A percentile compares a stretch with the other conserved stretches of the same genome.
Evolutionary conservation across 2,329 filamentous ascomycete species (phyloP).

Genomic region (Leptoxyphium fumago): DNA sequence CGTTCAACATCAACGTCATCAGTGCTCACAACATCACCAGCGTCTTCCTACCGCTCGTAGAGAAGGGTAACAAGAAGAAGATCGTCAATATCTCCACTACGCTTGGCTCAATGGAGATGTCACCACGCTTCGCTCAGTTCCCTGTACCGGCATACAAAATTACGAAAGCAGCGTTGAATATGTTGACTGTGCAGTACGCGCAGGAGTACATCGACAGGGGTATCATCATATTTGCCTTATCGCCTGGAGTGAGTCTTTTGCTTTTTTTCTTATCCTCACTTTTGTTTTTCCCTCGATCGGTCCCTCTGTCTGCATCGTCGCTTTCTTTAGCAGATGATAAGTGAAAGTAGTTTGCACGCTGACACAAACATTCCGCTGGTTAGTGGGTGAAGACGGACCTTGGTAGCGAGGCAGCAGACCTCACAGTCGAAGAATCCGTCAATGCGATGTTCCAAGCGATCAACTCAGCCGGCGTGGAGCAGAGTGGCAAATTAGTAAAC

Average conservation of each 20-base stretch:
- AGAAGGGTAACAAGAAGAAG: constrained; percentile 26
- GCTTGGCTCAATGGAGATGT: constrained; percentile 27
- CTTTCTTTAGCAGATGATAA: too few relatives aligned
- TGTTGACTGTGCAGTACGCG: constrained; percentile 32
- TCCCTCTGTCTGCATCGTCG: too few relatives aligned
- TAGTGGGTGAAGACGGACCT: constrained; percentile 34
- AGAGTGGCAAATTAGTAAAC: constrained; percentile 34
- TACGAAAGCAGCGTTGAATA: constrained; percentile 34
- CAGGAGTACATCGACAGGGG: constrained; percentile 23
- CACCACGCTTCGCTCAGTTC: constrained; percentile 8
- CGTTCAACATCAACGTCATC: constrained; percentile 24
- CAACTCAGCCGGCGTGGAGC: constrained; percentile 21
- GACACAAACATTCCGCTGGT: constrained; percentile 2
- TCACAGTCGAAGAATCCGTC: constrained; percentile 26
- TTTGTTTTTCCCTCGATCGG: too few relatives aligned
- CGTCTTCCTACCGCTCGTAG: constrained; percentile 25
- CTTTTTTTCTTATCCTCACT: neutral
- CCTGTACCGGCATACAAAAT: constrained; percentile 28
- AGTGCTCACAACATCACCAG: constrained; percentile 26
- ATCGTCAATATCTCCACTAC: constrained; percentile 31
- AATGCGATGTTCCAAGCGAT: constrained; percentile 31
- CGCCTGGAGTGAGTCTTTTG: constrained; percentile 28
- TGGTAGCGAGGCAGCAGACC: constrained; percentile 26
- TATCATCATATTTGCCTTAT: constrained; percentile 29
- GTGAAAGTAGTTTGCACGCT: too few relatives aligned